These are phyloP conservation scores for Sugiyamaella novakii DNA, from an alignment of 1,139 yeast genomes.

Conservation along the genomic window DNA sequence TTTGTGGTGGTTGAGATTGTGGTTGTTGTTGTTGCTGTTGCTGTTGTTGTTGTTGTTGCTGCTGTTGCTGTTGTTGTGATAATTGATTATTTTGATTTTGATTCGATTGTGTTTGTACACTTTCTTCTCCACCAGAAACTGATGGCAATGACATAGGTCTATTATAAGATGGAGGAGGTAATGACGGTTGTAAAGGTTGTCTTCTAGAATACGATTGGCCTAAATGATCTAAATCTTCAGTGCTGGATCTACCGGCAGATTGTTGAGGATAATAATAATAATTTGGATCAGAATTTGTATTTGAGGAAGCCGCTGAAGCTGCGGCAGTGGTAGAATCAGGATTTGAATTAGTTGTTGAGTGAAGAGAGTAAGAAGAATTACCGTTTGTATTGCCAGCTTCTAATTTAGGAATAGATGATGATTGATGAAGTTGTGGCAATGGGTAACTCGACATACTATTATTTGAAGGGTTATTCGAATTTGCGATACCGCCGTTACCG, in stretches of 20 bases:
- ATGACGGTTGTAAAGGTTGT: constrained; percentile 22
- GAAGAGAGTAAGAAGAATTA: constrained; percentile 3
- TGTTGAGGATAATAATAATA: constrained; percentile 21
- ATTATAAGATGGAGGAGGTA: constrained; percentile 23
- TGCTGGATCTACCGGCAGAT: constrained; percentile 6
- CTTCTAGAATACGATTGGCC: constrained; percentile 18
- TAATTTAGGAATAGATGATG: constrained; percentile 5
- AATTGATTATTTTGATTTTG: constrained; percentile 6
- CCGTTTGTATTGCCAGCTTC: background rate
- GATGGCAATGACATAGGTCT: constrained; percentile 20
- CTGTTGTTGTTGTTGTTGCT: constrained; percentile 15
- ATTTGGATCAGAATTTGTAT: constrained; percentile 18
- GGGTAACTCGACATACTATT: constrained; percentile 17
- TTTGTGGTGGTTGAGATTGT: constrained; percentile 3
- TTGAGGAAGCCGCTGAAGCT: constrained; percentile 13
- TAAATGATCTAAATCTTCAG: constrained; percentile 17
- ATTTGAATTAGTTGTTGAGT: background rate
- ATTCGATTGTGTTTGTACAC: background rate
- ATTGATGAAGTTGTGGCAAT: constrained; percentile 21
- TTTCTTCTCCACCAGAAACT: constrained; percentile 10
- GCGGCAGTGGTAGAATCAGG: constrained; percentile 1
- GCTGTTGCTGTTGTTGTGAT: constrained; percentile 15
- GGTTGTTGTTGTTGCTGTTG: constrained; percentile 19
- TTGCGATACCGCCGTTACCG: background rate
- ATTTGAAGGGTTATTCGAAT: background rate